phyloP scores from a whole-genome alignment of 805 yeast genomes.

The Cephaloascus albidus region DNA sequence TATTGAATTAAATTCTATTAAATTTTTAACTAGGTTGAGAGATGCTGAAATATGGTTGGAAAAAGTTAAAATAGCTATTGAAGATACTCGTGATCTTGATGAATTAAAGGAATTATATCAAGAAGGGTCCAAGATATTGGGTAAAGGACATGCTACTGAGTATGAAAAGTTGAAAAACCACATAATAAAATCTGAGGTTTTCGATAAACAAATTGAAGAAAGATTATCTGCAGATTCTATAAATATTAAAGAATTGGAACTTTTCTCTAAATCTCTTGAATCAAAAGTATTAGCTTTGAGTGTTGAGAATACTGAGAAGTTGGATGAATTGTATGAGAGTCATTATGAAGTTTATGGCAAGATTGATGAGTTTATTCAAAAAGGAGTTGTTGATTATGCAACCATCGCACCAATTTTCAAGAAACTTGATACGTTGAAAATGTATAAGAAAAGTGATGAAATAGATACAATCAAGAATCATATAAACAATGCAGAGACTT shows the following conservation, averaged over 20 bases:
- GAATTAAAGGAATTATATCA: conserved; percentile 18
- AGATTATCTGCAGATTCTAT: background rate
- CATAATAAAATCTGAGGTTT: background rate
- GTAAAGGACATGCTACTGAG: conserved; percentile 2
- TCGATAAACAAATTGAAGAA: background rate
- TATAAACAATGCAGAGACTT: background rate
- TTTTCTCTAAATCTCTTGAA: conserved; percentile 3
- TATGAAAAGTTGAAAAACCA: background rate
- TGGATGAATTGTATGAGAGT: conserved; percentile 10
- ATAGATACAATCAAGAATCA: background rate
- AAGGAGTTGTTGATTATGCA: background rate
- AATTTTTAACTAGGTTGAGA: conserved; percentile 24
- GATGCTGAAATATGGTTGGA: conserved; percentile 24
- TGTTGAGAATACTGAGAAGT: background rate
- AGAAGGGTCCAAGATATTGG: conserved; percentile 17
- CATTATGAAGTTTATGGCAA: conserved; percentile 11
- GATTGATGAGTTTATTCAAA: background rate
- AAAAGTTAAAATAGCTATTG: conserved; percentile 18
- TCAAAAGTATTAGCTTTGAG: background rate
- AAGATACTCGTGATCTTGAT: conserved; percentile 20
- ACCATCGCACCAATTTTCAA: background rate
- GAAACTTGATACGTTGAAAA: background rate
- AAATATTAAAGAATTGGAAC: conserved; percentile 4
- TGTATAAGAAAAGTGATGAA: background rate
- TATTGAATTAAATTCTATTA: conserved; percentile 38